Evolutionary conservation across 257 asterid species (phyloP), one percentile per base, ranked within the genome.

Genomic region (Salvia splendens): DNA sequence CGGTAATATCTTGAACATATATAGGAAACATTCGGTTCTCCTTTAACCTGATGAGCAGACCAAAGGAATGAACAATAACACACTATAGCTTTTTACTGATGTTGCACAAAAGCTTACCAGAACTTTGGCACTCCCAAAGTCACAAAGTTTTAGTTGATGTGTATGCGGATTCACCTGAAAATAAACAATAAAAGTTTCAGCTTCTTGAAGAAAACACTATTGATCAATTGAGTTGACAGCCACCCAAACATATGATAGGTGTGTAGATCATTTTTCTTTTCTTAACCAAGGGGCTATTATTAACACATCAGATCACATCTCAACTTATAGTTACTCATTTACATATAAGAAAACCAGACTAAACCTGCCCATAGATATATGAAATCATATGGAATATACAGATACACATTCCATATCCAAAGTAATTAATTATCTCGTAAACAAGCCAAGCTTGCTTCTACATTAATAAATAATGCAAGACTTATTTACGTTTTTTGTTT

Each of bases 71-170:
- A 81, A 78, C 74, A 68, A 75, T 48, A 50, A 55, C 35, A 65
- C 32, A 60, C 12, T 51, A 69, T 45, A 57, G 64, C 14, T 72
- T 57, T 59, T 59, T 65, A 63, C 64, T 15, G 46, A 36, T 59
- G 58, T 69, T 65, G 59, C 64, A 56, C 42, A 5, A 58, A 67
- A 70, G 76, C 87, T 82, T 82, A 89, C 98, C 96, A 92, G 67
- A 79, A 87, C 98, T 84, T 92, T 92, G 76, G 98, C 98, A 72
- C 98, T 92, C 77, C 98, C 98, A 78, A 92, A 92, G 77, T 92
- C 98, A 78, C 98, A 92, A 45, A 92, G 73, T 78, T 92, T 92
- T 75, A 92, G 82, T 77, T 92, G 98, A 78, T 92, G 98, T 5
- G 98, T 92, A 68, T 89, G 96, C 56, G 97, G 98, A 80, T 92